Conservation (phyloP, 192 early-diverging fungal genomes). For the Thamnidium elegans region DNA sequence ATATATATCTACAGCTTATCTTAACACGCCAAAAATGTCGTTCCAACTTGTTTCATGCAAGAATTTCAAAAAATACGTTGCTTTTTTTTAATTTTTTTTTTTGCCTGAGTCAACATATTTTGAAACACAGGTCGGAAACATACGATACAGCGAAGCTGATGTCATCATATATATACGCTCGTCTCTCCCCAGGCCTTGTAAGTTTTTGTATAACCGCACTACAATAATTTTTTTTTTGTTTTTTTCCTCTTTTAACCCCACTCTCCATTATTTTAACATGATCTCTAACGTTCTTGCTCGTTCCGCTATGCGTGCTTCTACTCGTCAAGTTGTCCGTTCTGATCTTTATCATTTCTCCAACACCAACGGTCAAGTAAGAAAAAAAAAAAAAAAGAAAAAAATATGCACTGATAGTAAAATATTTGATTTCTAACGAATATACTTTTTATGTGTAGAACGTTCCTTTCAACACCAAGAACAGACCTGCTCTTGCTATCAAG, state of each 20-base stretch:
- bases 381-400: not conserved
- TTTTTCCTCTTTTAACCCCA: not conserved
- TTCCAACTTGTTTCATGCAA: too few species aligned
- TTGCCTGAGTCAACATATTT: too few species aligned
- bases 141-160: too few species aligned
- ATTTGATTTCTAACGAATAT: not conserved
- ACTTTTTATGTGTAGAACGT: constrained; percentile 42
- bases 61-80: too few species aligned
- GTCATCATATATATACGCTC: too few species aligned
- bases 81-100: too few species aligned
- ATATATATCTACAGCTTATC: too few species aligned
- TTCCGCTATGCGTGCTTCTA: constrained; percentile 32
- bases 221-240: too few species aligned
- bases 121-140: too few species aligned
- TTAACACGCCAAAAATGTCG: too few species aligned
- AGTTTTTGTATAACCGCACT: constrained; percentile 5
- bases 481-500: constrained; percentile 49
- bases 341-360: constrained; percentile 43
- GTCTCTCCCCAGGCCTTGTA: not conserved
- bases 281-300: constrained; percentile 38
- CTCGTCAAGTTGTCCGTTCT: constrained; percentile 37
- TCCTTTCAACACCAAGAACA: constrained; percentile 60
- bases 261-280: constrained; percentile 22
- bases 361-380: constrained; percentile 37
- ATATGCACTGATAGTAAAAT: not conserved